A percentile compares a stretch with the other conserved stretches of the same genome.
These are phyloP conservation scores for Chlorella sp. DNA, from an alignment of 139 green algal species.

Conservation along the genomic window DNA sequence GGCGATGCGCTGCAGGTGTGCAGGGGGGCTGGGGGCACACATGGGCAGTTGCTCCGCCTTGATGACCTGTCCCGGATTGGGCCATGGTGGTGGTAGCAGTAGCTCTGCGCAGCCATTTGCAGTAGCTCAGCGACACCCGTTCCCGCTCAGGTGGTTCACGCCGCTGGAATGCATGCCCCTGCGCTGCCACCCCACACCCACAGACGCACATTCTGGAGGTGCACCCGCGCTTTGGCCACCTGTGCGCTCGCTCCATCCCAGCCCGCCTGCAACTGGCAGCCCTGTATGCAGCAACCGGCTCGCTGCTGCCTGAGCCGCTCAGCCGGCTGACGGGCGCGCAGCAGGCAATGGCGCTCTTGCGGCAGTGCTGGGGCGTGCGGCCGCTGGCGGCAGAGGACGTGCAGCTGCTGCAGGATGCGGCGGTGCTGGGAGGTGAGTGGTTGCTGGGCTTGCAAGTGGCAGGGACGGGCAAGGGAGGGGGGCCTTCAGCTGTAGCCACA, in stretches of 20 bases:
- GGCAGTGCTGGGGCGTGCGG: conserved; percentile 54
- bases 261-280: conserved; percentile 71
- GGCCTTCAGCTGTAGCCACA: no score
- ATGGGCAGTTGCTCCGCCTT: no score
- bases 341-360: conserved; percentile 56
- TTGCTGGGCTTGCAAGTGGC: neutral
- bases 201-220: no score
- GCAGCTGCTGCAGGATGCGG: conserved; percentile 28
- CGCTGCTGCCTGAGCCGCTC: conserved; percentile 57
- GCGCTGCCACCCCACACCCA: conserved; percentile 53
- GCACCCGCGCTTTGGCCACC: conserved; percentile 60
- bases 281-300: conserved; percentile 65
- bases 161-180: neutral
- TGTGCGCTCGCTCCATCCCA: conserved; percentile 33
- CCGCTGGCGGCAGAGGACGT: conserved; percentile 48
- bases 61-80: no score
- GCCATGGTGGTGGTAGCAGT: neutral
- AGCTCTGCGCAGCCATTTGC: neutral
- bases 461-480: no score
- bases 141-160: neutral
- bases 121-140: neutral
- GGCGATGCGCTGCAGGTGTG: neutral
- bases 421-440: neutral
- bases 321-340: conserved; percentile 55
- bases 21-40: no score